A percentile compares a stretch with the other conserved stretches of the same genome.
These are phyloP conservation scores for Marasmius tenuissimus DNA, from an alignment of 1,284 basidiomycete genomes.

Conservation along the genomic window DNA sequence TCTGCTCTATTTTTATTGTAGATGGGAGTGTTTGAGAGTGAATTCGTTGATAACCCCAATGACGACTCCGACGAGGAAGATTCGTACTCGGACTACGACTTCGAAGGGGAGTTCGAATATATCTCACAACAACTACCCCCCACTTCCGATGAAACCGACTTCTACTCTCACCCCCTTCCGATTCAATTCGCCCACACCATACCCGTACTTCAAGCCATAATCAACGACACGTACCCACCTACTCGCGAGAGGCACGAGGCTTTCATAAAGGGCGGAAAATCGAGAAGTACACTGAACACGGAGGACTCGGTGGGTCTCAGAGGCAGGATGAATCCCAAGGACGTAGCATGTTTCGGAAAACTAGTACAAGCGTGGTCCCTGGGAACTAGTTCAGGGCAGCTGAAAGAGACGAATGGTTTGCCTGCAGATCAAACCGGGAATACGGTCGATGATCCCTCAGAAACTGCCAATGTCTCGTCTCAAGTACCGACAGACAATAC, in stretches of 20 bases:
- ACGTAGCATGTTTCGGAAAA: slow-evolving; percentile 47
- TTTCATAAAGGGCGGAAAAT: slow-evolving; percentile 59
- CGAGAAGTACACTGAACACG: slow-evolving; percentile 43
- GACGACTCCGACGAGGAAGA: slow-evolving; percentile 19
- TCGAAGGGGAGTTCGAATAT: slow-evolving; percentile 12
- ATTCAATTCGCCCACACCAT: slow-evolving; percentile 66
- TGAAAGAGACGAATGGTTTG: not conserved
- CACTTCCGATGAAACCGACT: slow-evolving; percentile 37
- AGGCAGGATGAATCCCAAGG: slow-evolving; percentile 51
- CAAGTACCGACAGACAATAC: not conserved
- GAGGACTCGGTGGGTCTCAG: slow-evolving; percentile 40
- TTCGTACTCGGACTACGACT: not conserved
- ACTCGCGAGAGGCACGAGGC: slow-evolving; percentile 43
- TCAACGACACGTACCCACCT: slow-evolving; percentile 56
- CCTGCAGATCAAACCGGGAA: not conserved
- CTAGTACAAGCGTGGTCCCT: slow-evolving; percentile 57
- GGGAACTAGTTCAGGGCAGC: slow-evolving; percentile 25
- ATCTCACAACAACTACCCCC: slow-evolving; percentile 32
- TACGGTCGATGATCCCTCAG: not conserved
- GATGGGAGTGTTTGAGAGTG: slow-evolving; percentile 57
- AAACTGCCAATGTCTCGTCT: not conserved
- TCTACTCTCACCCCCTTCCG: slow-evolving; percentile 47
- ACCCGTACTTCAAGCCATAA: slow-evolving; percentile 56
- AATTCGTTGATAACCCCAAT: slow-evolving; percentile 45
- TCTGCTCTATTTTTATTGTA: slow-evolving; percentile 19